Evolutionary conservation across 768 basidiomycete genomes (phyloP).

Genomic region (Pleurotus eryngii): DNA sequence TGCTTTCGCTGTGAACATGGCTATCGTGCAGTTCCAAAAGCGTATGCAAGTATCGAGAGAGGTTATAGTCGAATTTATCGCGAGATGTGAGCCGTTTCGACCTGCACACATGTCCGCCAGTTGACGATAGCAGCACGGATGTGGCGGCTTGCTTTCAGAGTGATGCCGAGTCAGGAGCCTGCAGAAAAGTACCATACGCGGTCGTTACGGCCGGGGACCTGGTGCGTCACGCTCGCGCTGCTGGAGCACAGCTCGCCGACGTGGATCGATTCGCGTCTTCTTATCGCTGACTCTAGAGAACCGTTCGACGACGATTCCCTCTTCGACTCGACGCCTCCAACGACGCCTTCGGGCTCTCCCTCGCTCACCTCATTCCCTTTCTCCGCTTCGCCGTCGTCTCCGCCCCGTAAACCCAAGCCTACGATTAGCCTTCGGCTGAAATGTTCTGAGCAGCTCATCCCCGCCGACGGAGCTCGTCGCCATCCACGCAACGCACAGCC

Average conservation of each 20-base stretch:
- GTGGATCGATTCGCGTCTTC: constrained; percentile 49
- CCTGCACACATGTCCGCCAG: neutral
- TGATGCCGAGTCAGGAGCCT: constrained; percentile 19
- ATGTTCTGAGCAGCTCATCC: constrained; percentile 28
- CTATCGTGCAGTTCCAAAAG: constrained; percentile 59
- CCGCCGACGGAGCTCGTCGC: constrained; percentile 13
- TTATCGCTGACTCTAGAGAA: constrained; percentile 34
- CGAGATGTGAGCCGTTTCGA: constrained; percentile 34
- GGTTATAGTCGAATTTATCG: constrained; percentile 64
- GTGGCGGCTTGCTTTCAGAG: constrained; percentile 49
- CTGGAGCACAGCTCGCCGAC: constrained; percentile 58
- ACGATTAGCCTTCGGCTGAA: constrained; percentile 36
- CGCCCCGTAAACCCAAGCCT: constrained; percentile 23
- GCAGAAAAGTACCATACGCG: neutral
- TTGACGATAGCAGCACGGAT: constrained; percentile 41
- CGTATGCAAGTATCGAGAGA: constrained; percentile 62
- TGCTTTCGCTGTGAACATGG: constrained; percentile 51
- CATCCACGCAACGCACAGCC: constrained; percentile 10
- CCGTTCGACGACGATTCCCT: constrained; percentile 4
- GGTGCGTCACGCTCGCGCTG: constrained; percentile 50
- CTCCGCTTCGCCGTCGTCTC: neutral
- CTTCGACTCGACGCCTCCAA: constrained; percentile 10
- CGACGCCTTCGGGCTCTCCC: constrained; percentile 8
- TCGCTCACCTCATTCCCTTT: neutral
- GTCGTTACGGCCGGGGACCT: constrained; percentile 30